phyloP scores from a whole-genome alignment of 2,329 filamentous ascomycete genomes.

The Capronia americana region DNA sequence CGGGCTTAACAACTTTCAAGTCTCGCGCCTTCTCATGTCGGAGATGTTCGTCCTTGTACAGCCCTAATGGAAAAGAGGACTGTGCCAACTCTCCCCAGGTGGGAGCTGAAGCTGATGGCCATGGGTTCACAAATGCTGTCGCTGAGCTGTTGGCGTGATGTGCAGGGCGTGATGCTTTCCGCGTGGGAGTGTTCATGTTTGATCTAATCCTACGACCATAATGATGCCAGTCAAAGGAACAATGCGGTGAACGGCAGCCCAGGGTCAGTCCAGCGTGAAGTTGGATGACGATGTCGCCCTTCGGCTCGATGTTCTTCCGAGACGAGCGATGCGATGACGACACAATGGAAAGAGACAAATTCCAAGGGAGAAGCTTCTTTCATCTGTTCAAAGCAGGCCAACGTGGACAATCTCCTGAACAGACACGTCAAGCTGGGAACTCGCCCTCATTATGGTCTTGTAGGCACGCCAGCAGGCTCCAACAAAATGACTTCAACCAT shows the following conservation, averaged over 20 bases:
- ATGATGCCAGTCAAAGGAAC: background rate
- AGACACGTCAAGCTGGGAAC: background rate
- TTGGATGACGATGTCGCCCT: background rate
- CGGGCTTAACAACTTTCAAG: slow-evolving; percentile 28
- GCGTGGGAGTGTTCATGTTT: slow-evolving; percentile 14
- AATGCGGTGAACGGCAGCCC: background rate
- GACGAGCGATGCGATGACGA: background rate
- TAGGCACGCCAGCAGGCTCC: background rate
- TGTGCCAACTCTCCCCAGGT: slow-evolving; percentile 28
- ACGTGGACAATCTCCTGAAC: background rate
- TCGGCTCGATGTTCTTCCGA: background rate
- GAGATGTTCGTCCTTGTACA: slow-evolving; percentile 19
- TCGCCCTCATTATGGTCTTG: background rate
- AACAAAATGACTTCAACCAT: background rate
- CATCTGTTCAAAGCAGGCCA: background rate
- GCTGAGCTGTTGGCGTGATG: slow-evolving; percentile 32
- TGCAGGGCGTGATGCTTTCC: slow-evolving; percentile 19
- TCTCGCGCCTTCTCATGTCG: slow-evolving; percentile 23
- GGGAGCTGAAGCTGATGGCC: slow-evolving; percentile 29
- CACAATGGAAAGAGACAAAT: background rate
- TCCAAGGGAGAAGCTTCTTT: background rate
- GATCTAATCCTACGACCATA: background rate
- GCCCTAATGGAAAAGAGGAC: slow-evolving; percentile 25
- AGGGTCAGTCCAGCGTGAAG: background rate
- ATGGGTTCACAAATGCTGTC: slow-evolving; percentile 31